phyloP scores from a whole-genome alignment of 108 stramenopile genomes.

The Epithemia pelagica region DNA sequence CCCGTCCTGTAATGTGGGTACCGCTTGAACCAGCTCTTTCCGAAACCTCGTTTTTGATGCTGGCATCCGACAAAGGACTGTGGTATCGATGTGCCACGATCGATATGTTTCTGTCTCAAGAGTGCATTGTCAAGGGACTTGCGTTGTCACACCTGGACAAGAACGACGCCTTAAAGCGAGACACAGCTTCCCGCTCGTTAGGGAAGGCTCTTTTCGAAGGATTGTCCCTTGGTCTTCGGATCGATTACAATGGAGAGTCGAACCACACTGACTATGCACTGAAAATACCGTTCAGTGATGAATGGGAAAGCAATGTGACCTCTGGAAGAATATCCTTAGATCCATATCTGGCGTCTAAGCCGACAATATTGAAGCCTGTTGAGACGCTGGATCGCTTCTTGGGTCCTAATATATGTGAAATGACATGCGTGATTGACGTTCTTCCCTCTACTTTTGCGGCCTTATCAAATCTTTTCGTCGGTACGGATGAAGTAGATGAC shows the following conservation, averaged over 20 bases:
- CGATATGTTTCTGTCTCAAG: conserved; percentile 59
- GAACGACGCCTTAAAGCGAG: neutral
- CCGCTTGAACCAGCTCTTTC: conserved; percentile 38
- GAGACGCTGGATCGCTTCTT: conserved; percentile 23
- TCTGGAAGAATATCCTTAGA: conserved; percentile 36
- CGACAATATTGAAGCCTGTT: conserved; percentile 54
- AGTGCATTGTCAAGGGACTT: conserved; percentile 21
- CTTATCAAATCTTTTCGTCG: conserved; percentile 23
- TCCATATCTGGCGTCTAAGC: conserved; percentile 40
- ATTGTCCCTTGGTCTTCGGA: conserved; percentile 58
- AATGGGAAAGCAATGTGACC: conserved; percentile 30
- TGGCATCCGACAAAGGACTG: conserved; percentile 54
- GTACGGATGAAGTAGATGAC: conserved; percentile 2
- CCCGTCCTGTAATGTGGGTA: conserved; percentile 34
- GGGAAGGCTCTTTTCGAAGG: conserved; percentile 44
- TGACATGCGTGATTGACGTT: conserved; percentile 57
- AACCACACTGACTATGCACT: conserved; percentile 53
- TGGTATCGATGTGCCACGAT: conserved; percentile 73
- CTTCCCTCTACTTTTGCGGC: conserved; percentile 28
- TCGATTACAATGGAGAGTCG: conserved; percentile 44
- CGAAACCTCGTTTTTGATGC: conserved; percentile 31
- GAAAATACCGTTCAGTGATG: conserved; percentile 39
- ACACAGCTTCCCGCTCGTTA: neutral
- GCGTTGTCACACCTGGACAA: conserved; percentile 1
- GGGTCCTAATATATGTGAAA: conserved; percentile 47